Evolutionary conservation across 2,329 filamentous ascomycete genomes (phyloP).

Genomic region (Penicillium sp.): DNA sequence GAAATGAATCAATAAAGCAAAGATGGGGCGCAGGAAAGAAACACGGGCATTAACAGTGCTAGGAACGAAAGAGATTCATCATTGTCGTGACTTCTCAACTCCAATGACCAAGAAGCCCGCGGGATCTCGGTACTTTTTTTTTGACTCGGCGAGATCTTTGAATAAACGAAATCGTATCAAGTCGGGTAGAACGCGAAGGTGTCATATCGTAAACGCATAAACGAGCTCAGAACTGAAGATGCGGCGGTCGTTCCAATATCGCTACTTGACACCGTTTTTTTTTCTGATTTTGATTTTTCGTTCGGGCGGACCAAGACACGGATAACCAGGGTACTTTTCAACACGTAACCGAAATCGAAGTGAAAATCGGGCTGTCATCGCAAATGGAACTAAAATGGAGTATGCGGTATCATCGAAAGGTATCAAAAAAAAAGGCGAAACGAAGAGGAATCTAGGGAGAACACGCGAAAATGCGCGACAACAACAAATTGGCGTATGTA

Average conservation of each 20-base stretch:
- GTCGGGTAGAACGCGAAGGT: slow-evolving; percentile 18
- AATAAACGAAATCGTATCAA: slow-evolving; percentile 26
- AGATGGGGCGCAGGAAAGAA: slow-evolving; percentile 32
- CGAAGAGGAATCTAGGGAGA: slow-evolving; percentile 30
- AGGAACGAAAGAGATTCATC: slow-evolving; percentile 44
- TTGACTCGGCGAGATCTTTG: slow-evolving; percentile 25
- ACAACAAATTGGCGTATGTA: slow-evolving; percentile 13
- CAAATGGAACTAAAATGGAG: slow-evolving; percentile 26
- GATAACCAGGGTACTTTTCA: slow-evolving; percentile 40
- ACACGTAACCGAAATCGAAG: slow-evolving; percentile 39
- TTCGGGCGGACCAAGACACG: slow-evolving; percentile 34
- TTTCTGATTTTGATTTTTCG: slow-evolving; percentile 36
- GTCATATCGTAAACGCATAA: slow-evolving; percentile 24
- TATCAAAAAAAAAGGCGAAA: slow-evolving; percentile 27
- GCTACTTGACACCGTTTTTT: slow-evolving; percentile 36
- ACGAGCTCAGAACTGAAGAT: slow-evolving; percentile 22
- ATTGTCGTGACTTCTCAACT: slow-evolving; percentile 42
- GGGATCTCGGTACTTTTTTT: slow-evolving; percentile 20
- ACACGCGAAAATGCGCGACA: slow-evolving; percentile 25
- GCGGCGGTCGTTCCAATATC: slow-evolving; percentile 32
- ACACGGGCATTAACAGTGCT: slow-evolving; percentile 27
- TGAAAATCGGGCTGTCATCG: slow-evolving; percentile 33
- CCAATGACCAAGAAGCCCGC: slow-evolving; percentile 25
- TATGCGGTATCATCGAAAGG: slow-evolving; percentile 35
- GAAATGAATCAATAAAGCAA: slow-evolving; percentile 35